These are phyloP conservation scores for Hawksworthiomyces lignivorus DNA, from an alignment of 2,329 filamentous ascomycete genomes.

Conservation along the genomic window DNA sequence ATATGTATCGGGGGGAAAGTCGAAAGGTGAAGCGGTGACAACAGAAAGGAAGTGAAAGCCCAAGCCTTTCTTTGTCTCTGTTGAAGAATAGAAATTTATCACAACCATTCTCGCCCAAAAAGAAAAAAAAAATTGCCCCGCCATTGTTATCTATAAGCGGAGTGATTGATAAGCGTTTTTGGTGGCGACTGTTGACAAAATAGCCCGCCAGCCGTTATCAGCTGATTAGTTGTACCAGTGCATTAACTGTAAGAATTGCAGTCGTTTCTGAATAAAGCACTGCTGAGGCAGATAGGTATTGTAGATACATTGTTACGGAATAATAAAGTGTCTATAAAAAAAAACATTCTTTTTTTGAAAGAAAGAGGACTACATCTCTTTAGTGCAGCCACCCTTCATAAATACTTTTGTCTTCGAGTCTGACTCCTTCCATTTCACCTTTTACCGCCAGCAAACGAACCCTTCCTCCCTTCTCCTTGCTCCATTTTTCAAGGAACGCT, in stretches of 20 bases:
- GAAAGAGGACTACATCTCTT: too few species aligned
- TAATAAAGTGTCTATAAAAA: too few species aligned
- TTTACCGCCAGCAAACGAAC: slow-evolving; percentile 63
- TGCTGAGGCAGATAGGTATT: too few species aligned
- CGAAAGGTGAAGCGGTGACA: neutral
- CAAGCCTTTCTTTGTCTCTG: neutral
- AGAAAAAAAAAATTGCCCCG: slow-evolving; percentile 15
- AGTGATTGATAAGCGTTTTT: slow-evolving; percentile 10
- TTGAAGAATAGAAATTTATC: too few species aligned
- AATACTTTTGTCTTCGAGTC: slow-evolving; percentile 34
- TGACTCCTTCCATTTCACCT: slow-evolving; percentile 64
- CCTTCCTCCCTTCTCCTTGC: slow-evolving; percentile 45
- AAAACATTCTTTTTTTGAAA: too few species aligned
- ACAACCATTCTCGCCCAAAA: too few species aligned
- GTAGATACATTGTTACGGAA: too few species aligned
- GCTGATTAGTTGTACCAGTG: too few species aligned
- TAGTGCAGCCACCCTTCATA: slow-evolving; percentile 38
- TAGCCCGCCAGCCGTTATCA: too few species aligned
- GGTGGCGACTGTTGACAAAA: neutral
- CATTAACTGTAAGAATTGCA: too few species aligned
- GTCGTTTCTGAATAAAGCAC: too few species aligned
- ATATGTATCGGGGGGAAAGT: too few species aligned
- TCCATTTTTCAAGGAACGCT: slow-evolving; percentile 60
- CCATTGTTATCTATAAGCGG: slow-evolving; percentile 6
- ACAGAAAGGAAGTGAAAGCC: neutral